phyloP scores from a whole-genome alignment of 192 early-diverging fungal species.

The Coemansia pectinata region DNA sequence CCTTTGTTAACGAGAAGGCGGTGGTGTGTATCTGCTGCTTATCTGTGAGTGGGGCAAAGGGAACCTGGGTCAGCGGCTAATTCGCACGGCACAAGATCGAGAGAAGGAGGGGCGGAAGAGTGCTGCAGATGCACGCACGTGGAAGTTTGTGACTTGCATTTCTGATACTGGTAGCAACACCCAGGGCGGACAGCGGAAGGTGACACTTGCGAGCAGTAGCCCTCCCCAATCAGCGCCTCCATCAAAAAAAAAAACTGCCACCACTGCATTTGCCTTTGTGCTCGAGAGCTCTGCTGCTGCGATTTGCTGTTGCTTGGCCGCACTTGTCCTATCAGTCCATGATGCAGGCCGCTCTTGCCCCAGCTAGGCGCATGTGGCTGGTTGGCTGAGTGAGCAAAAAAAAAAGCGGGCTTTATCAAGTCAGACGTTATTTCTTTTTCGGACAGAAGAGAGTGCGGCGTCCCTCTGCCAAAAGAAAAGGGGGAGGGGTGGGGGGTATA shows the following conservation, averaged over 20 bases:
- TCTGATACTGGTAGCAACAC: not conserved
- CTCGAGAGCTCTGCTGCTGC: not conserved
- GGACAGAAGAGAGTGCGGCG: not conserved
- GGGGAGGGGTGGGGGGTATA: not conserved
- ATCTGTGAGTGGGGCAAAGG: not conserved
- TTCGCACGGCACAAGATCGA: constrained; percentile 2
- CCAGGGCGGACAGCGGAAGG: not conserved
- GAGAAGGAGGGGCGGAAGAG: not conserved
- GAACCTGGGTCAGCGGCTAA: not conserved
- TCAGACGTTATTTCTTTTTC: not conserved
- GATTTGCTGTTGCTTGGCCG: constrained; percentile 4
- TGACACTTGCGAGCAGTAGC: not conserved
- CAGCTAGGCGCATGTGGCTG: not conserved
- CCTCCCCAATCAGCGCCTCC: constrained; percentile 5
- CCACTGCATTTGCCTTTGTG: not conserved
- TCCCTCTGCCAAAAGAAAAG: not conserved
- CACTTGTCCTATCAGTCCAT: not conserved
- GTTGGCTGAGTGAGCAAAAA: not conserved
- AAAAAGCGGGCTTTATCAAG: not conserved
- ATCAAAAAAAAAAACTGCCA: not conserved
- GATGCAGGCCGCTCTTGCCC: not conserved
- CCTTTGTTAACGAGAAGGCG: not conserved
- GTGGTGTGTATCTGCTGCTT: not conserved
- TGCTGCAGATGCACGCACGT: constrained; percentile 4
- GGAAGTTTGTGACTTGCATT: constrained; percentile 9